phyloP scores from a whole-genome alignment of 192 early-diverging fungal genomes.

The Diversispora eburnea region DNA sequence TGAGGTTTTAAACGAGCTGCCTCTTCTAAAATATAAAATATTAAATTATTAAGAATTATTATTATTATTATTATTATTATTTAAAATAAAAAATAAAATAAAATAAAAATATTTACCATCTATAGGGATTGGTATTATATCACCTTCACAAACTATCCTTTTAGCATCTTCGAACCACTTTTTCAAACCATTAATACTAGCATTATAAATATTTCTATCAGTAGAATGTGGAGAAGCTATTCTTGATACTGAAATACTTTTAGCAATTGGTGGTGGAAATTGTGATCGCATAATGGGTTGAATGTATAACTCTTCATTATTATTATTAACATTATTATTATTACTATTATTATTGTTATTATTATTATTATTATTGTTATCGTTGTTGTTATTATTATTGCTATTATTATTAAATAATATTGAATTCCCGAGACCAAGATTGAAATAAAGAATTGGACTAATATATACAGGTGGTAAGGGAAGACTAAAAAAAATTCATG shows the following conservation, averaged over 20 bases:
- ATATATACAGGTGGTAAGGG: constrained; percentile 42
- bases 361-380: no score
- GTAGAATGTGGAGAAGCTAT: constrained; percentile 60
- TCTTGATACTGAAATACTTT: constrained; percentile 59
- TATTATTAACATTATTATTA: constrained; percentile 33
- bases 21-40: constrained; percentile 37
- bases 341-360: no score
- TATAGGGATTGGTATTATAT: constrained; percentile 60
- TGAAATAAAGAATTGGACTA: constrained; percentile 55
- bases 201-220: constrained; percentile 56
- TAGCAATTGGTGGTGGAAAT: constrained; percentile 49
- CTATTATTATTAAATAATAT: neutral
- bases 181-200: constrained; percentile 55
- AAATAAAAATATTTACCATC: constrained; percentile 46
- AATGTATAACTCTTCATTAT: constrained; percentile 18
- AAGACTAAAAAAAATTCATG: neutral
- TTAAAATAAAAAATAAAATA: neutral
- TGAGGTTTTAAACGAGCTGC: constrained; percentile 42
- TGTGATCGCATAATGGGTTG: constrained; percentile 8
- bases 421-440: constrained; percentile 43
- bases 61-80: neutral
- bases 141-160: constrained; percentile 64
- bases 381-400: no score
- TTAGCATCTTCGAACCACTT: constrained; percentile 61
- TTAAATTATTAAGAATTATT: no score